Conservation (phyloP, 192 early-diverging fungal species). For the Thamnidium elegans region DNA sequence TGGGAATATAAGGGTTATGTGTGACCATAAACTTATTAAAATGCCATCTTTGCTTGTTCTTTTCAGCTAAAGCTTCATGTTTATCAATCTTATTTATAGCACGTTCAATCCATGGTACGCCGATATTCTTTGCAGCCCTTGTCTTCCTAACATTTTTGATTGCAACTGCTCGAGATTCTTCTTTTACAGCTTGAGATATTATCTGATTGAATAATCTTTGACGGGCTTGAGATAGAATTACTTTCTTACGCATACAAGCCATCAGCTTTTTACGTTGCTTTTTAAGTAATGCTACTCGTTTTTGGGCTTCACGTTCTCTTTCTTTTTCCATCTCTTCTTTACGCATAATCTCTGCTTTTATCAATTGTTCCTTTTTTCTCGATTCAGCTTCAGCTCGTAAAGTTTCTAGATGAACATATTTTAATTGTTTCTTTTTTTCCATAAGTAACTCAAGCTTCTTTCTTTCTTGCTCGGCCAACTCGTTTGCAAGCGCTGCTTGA, state of each 20-base stretch:
- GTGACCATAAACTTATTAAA: too few relatives aligned
- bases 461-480: not conserved
- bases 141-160: too few relatives aligned
- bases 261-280: not conserved
- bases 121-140: too few relatives aligned
- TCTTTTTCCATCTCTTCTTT: slow-evolving; percentile 6
- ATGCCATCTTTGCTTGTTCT: too few relatives aligned
- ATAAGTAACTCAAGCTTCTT: slow-evolving; percentile 1
- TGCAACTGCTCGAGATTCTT: not conserved
- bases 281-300: not conserved
- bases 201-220: not conserved
- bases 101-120: too few relatives aligned
- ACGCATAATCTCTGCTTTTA: not conserved
- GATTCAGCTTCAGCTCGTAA: slow-evolving; percentile 1
- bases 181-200: not conserved
- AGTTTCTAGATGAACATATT: not conserved
- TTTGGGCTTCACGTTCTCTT: not conserved
- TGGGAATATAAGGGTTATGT: too few relatives aligned
- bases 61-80: too few relatives aligned
- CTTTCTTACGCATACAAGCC: not conserved
- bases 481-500: not conserved
- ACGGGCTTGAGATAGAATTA: not conserved
- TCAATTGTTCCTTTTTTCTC: not conserved
- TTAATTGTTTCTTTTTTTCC: not conserved
- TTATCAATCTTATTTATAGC: too few relatives aligned